Evolutionary conservation across 2,329 filamentous ascomycete species (phyloP).

Genomic region (Diaporthe citri): DNA sequence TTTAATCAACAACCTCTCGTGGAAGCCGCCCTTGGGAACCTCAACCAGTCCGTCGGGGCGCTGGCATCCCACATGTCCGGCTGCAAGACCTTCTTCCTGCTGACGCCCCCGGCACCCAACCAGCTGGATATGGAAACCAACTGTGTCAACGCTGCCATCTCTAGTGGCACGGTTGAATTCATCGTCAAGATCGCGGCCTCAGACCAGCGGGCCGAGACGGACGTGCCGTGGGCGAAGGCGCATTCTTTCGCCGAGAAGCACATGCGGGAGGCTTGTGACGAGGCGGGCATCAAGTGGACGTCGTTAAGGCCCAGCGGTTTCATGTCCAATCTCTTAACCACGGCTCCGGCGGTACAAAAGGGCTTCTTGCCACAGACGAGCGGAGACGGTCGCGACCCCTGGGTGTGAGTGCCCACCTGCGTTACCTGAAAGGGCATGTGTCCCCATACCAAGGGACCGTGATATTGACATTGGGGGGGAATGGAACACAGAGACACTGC

Average conservation of each 20-base stretch:
- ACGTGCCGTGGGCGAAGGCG: conserved; percentile 29
- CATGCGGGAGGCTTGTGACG: conserved; percentile 9
- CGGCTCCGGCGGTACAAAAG: conserved; percentile 8
- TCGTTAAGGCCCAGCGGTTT: conserved; percentile 17
- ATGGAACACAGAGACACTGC: conserved; percentile 10
- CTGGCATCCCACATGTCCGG: conserved; percentile 17
- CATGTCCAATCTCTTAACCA: conserved; percentile 16
- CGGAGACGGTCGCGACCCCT: not conserved
- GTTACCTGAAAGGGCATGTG: not conserved
- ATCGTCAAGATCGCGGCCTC: conserved; percentile 30
- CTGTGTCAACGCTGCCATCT: conserved; percentile 22
- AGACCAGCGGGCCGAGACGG: not conserved
- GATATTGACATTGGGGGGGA: not conserved
- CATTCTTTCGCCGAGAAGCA: conserved; percentile 16
- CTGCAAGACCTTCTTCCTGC: conserved; percentile 31
- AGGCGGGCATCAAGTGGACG: conserved; percentile 18
- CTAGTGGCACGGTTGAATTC: conserved; percentile 1
- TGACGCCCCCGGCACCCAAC: not conserved
- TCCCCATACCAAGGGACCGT: not conserved
- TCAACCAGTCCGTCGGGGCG: not conserved
- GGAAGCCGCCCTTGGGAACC: conserved; percentile 28
- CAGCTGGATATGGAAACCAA: conserved; percentile 21
- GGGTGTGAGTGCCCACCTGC: conserved; percentile 23
- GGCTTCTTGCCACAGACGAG: conserved; percentile 33
- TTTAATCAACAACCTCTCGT: conserved; percentile 11